A percentile compares a stretch with the other conserved stretches of the same genome.
These are phyloP conservation scores for Aspergillus bridgeri DNA, from an alignment of 495 filamentous ascomycete species.

Conservation along the genomic window DNA sequence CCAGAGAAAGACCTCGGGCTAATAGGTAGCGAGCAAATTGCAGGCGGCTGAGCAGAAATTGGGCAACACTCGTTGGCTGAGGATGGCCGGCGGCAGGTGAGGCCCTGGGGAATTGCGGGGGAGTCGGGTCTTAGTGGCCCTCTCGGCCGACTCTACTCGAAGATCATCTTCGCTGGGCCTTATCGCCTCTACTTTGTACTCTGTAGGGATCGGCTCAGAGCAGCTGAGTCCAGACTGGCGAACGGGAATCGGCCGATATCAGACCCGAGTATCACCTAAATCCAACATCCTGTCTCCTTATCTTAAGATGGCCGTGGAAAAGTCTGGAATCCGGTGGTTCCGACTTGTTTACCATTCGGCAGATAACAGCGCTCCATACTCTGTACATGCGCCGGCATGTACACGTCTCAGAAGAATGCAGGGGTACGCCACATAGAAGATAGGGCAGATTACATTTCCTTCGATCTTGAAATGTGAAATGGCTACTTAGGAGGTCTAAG, in stretches of 20 bases:
- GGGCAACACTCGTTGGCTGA: not conserved
- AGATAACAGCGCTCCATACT: too few species aligned
- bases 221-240: not conserved
- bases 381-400: not conserved
- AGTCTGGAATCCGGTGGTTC: not conserved
- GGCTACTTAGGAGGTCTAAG: not conserved
- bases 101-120: slow-evolving; percentile 5
- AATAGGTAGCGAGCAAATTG: not conserved
- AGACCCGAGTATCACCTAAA: not conserved
- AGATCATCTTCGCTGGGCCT: not conserved
- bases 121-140: not conserved
- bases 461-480: slow-evolving; percentile 1
- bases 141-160: slow-evolving; percentile 6
- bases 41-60: not conserved
- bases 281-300: too few species aligned
- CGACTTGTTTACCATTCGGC: not conserved
- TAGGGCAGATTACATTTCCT: not conserved
- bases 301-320: not conserved
- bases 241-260: not conserved
- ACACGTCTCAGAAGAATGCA: not conserved
- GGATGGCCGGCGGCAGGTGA: not conserved
- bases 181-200: not conserved
- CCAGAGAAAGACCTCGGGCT: too few species aligned
- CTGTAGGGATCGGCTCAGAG: not conserved
- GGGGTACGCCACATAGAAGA: not conserved